Percentiles rank a stretch among this genome's conserved stretches.
These are phyloP conservation scores for Boletus sensibilis DNA, from an alignment of 768 basidiomycete genomes.

Conservation along the genomic window DNA sequence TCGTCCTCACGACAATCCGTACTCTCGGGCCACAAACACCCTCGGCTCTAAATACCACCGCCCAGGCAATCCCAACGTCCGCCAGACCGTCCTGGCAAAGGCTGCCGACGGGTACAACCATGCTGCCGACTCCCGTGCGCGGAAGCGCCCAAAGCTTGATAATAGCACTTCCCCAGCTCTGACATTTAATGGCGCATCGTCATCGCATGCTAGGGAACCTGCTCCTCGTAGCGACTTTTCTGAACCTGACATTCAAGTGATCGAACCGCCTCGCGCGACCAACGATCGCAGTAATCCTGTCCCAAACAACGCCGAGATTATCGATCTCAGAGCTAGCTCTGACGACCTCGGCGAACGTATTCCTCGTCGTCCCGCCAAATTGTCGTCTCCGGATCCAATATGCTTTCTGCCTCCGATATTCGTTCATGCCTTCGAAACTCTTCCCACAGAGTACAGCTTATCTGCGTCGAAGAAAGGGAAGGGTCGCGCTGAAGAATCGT, in stretches of 20 bases:
- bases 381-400: constrained; percentile 30
- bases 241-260: constrained; percentile 26
- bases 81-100: constrained; percentile 22
- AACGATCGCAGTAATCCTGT: neutral
- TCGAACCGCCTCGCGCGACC: constrained; percentile 1
- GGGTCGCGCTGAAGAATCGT: constrained; percentile 14
- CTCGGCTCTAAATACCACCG: neutral
- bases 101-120: neutral
- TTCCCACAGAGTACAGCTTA: constrained; percentile 10
- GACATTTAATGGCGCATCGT: constrained; percentile 1
- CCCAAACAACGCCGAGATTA: constrained; percentile 20
- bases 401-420: neutral
- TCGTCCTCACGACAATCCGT: constrained; percentile 20
- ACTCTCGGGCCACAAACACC: neutral
- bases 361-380: constrained; percentile 3
- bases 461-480: constrained; percentile 23
- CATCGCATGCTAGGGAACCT: neutral
- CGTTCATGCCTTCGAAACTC: constrained; percentile 23
- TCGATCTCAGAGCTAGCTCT: constrained; percentile 15
- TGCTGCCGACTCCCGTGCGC: neutral
- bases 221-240: neutral
- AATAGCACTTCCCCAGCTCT: neutral
- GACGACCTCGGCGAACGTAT: constrained; percentile 28
- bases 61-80: constrained; percentile 26
- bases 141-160: constrained; percentile 29